phyloP scores from a whole-genome alignment of 2,329 filamentous ascomycete species.

The Gyromitra esculenta region DNA sequence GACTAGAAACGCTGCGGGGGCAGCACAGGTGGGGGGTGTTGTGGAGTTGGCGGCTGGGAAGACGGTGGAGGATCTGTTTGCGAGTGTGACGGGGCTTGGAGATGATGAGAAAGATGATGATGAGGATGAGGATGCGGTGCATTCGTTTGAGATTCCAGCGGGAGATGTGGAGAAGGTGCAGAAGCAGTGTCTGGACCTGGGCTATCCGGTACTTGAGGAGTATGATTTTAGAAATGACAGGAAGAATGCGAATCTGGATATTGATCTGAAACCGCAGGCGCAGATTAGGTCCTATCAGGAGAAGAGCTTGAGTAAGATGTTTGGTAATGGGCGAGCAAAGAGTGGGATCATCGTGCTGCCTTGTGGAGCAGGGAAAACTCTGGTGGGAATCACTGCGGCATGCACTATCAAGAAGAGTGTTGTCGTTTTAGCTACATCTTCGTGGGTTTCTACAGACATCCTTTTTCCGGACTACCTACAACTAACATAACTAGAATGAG shows the following conservation, averaged over 20 bases:
- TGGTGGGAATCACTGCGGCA: conserved; percentile 95
- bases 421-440: conserved; percentile 94
- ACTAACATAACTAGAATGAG: conserved; percentile 71
- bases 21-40: conserved; percentile 62
- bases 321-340: conserved; percentile 95
- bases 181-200: conserved; percentile 86
- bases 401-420: conserved; percentile 98
- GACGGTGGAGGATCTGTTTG: conserved; percentile 69
- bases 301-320: conserved; percentile 98
- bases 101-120: conserved; percentile 83
- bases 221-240: conserved; percentile 96
- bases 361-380: conserved; percentile 94
- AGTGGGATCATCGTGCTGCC: conserved; percentile 97
- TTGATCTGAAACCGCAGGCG: conserved; percentile 87
- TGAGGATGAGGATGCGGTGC: conserved; percentile 85
- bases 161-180: conserved; percentile 85
- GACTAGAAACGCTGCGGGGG: conserved; percentile 89
- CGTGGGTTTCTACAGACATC: conserved; percentile 58
- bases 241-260: conserved; percentile 88
- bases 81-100: conserved; percentile 67
- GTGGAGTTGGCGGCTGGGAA: conserved; percentile 62
- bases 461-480: background rate
- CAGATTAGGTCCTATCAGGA: conserved; percentile 96
- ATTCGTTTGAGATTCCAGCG: conserved; percentile 90
- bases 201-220: conserved; percentile 89